Conservation (phyloP, 2,329 filamentous ascomycete species). For the Sclerotinia sclerotiorum region DNA sequence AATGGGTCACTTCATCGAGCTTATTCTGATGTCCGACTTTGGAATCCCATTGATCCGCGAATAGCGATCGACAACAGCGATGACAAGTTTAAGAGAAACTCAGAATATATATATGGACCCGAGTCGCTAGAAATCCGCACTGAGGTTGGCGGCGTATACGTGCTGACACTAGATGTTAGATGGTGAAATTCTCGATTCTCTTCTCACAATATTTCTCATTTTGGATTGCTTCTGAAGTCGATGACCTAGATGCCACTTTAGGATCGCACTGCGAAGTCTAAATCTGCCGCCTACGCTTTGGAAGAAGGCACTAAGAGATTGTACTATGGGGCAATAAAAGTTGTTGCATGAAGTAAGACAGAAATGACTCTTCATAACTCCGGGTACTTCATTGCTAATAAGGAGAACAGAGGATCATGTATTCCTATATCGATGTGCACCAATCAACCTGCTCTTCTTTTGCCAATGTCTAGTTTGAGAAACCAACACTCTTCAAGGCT, state of each 20-base stretch:
- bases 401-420: neutral
- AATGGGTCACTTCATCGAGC: neutral
- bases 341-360: neutral
- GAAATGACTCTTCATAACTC: neutral
- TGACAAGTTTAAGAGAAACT: neutral
- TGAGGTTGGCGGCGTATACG: neutral
- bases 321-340: neutral
- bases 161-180: neutral
- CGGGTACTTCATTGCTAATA: neutral
- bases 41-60: neutral
- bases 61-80: neutral
- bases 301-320: neutral
- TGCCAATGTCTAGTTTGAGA: neutral
- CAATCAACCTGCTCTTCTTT: neutral
- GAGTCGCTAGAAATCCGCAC: constrained; percentile 2
- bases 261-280: neutral
- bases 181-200: neutral
- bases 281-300: neutral
- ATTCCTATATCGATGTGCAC: neutral
- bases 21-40: neutral
- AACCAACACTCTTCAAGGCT: neutral
- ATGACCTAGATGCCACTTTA: neutral
- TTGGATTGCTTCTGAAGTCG: neutral
- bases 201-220: neutral
- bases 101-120: neutral